phyloP scores from a whole-genome alignment of 306 rosid species.

The Dalbergia cochinchinensis region DNA sequence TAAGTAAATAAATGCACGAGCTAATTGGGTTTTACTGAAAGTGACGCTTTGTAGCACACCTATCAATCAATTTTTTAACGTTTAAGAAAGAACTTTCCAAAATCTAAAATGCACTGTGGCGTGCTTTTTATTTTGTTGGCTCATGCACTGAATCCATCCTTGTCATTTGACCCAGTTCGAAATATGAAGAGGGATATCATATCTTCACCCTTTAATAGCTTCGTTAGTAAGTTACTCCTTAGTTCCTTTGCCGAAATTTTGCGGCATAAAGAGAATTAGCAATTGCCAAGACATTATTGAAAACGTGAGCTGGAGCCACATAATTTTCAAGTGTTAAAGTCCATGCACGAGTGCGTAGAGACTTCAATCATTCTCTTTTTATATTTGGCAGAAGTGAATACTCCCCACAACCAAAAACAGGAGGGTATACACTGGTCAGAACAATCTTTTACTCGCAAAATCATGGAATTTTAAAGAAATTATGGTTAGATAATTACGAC shows the following conservation, averaged over 20 bases:
- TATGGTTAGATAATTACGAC: too few relatives aligned
- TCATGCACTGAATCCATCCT: too few relatives aligned
- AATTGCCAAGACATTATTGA: not conserved
- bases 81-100: not conserved
- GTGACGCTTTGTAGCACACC: not conserved
- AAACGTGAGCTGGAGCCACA: not conserved
- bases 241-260: not conserved
- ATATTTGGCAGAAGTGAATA: too few relatives aligned
- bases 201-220: not conserved
- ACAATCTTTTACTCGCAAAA: too few relatives aligned
- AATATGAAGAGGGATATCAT: not conserved
- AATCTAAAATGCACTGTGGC: not conserved
- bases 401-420: too few relatives aligned
- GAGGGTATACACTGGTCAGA: too few relatives aligned
- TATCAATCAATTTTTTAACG: not conserved
- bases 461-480: too few relatives aligned
- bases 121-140: too few relatives aligned
- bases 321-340: not conserved
- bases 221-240: not conserved
- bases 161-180: not conserved
- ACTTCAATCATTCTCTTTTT: too few relatives aligned
- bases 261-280: not conserved
- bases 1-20: not conserved
- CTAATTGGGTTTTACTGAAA: not conserved
- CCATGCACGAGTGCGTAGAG: not conserved